Evolutionary conservation across 2,329 filamentous ascomycete genomes (phyloP).

Genomic region (Diaporthe sp.): DNA sequence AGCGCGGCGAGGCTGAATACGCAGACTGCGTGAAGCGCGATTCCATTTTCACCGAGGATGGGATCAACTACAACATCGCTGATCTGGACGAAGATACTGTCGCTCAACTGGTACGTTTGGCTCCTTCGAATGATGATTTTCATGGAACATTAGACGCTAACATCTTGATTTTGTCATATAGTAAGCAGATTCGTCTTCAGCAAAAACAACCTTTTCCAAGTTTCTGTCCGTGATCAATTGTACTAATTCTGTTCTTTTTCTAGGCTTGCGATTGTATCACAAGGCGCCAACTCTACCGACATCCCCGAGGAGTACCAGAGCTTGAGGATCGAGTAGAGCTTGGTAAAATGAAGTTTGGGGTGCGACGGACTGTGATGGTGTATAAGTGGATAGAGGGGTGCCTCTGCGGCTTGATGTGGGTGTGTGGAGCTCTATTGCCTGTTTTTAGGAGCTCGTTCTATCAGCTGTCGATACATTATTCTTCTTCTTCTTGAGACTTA

Average conservation of each 20-base stretch:
- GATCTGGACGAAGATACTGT: constrained; percentile 18
- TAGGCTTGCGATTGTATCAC: constrained; percentile 4
- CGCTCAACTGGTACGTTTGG: not conserved
- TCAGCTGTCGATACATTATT: not conserved
- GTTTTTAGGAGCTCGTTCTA: not conserved
- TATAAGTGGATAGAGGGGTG: not conserved
- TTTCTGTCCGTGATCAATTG: not conserved
- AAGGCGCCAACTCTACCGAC: not conserved
- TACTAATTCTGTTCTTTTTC: not conserved
- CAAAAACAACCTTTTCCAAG: not conserved
- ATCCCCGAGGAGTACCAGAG: constrained; percentile 1
- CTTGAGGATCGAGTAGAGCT: constrained; percentile 4
- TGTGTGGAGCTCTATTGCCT: no score
- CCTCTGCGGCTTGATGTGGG: not conserved
- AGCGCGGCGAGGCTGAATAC: not conserved
- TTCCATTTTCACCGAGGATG: not conserved
- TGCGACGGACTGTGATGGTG: not conserved
- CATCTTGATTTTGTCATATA: not conserved
- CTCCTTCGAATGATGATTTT: no score
- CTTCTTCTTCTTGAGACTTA: no score
- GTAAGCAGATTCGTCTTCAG: not conserved
- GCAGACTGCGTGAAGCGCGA: not conserved
- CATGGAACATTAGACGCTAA: not conserved
- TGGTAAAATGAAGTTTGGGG: no score
- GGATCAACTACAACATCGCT: not conserved